Evolutionary conservation across 257 asterid species (phyloP), one percentile per base, ranked within the genome.

Genomic region (Hygrophila difformis): DNA sequence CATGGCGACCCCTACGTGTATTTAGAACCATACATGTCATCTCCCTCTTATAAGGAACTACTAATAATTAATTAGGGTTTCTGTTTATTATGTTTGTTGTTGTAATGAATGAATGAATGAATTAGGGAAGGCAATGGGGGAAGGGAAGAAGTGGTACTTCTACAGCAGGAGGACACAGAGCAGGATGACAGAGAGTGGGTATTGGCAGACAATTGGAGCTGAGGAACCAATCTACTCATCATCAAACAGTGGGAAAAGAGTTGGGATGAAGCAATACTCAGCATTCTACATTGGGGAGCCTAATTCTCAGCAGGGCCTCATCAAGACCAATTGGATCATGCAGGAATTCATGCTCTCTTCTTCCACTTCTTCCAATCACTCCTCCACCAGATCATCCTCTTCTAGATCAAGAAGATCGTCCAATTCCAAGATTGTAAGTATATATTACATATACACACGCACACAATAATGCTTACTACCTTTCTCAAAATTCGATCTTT

Each of bases 91-190:
- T 26, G 4, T 3, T 5, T 5, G 31, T 26, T 26, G 4, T 26
- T 23, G 17, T 41, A 9, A 7, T 37, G 51, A 39, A 47, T 57
- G 0, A 0, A 33, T 33, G 37, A 2, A 49, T 39, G 48, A 45
- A 59, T 36, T 39, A 88, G 97, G 95, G 12, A 82, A 81, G 61
- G 97, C 97, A 53, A 88, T 88, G 93, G 72, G 47, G 8, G 97
- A 88, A 72, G 95, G 94, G 7, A 88, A 74, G 52, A 84, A 77
- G 55, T 88, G 94, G 94, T 88, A 88, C 50, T 88, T 64, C 52
- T 88, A 81, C 49, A 88, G 95, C 57, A 57, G 97, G 68, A 88
- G 87, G 52, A 71, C 93, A 17, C 77, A 72, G 5, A 84, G 67
- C 51, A 68, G 95, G 51, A 51, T 71, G 0, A 77, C 75, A 0